phyloP scores from a whole-genome alignment of 1,139 yeast genomes.

The Magnusiomyces ingens region DNA sequence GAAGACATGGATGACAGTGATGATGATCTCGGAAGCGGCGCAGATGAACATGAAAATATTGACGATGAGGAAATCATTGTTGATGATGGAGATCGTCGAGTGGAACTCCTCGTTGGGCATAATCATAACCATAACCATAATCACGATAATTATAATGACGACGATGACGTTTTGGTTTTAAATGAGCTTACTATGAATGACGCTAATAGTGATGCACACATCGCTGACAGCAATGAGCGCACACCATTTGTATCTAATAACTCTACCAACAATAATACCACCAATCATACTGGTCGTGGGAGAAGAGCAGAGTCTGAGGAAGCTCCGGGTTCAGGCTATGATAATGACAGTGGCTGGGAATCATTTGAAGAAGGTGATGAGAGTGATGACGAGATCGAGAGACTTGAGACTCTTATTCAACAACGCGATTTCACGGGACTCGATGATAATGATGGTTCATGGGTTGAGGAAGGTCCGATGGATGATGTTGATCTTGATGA shows the following conservation, averaged over 20 bases:
- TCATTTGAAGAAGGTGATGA: conserved; percentile 28
- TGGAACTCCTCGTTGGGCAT: background rate
- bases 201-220: conserved; percentile 15
- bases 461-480: background rate
- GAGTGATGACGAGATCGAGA: conserved; percentile 25
- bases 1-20: conserved; percentile 17
- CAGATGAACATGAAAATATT: conserved; percentile 30
- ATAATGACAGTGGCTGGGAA: conserved; percentile 26
- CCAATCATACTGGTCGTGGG: conserved; percentile 35
- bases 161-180: conserved; percentile 29
- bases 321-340: conserved; percentile 33
- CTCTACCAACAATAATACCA: conserved; percentile 9
- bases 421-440: conserved; percentile 18
- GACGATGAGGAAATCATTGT: conserved; percentile 30
- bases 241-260: background rate
- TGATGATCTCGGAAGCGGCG: conserved; percentile 18
- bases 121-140: conserved; percentile 8
- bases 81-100: conserved; percentile 18
- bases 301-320: conserved; percentile 24
- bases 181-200: conserved; percentile 31
- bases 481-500: conserved; percentile 18
- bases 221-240: background rate
- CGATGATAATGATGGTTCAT: conserved; percentile 17
- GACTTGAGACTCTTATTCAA: conserved; percentile 17
- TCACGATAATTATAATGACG: conserved; percentile 12